Evolutionary conservation across 106 monocot genomes (phyloP).

Genomic region (Cymbidium sinense): DNA sequence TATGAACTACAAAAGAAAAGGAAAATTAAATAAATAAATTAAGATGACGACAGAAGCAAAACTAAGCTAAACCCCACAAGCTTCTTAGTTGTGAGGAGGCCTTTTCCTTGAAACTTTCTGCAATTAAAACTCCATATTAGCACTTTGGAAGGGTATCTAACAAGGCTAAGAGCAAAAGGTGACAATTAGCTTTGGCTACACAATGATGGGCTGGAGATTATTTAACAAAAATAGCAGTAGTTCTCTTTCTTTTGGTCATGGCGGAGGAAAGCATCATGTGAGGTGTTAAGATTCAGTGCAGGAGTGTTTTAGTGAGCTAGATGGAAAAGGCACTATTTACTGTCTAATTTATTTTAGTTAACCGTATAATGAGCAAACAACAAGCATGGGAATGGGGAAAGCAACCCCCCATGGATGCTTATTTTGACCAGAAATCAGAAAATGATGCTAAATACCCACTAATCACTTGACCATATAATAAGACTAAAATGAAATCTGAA

Average conservation of each 20-base stretch:
- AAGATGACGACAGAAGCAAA: too few species aligned
- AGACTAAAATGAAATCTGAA: too few species aligned
- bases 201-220: constrained; percentile 2
- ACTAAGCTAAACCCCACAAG: too few species aligned
- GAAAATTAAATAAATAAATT: too few species aligned
- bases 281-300: constrained; percentile 2
- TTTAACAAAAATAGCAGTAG: neutral
- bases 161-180: neutral
- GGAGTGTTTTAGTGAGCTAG: neutral
- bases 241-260: neutral
- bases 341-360: neutral
- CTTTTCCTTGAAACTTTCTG: neutral
- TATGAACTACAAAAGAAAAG: too few species aligned
- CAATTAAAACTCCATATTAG: neutral
- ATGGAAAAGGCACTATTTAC: neutral
- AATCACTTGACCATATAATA: neutral
- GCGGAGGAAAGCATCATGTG: neutral
- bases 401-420: constrained; percentile 2
- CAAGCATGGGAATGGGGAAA: neutral
- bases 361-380: too few species aligned
- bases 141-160: neutral
- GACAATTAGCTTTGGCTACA: neutral
- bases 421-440: neutral
- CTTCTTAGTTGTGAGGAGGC: too few species aligned
- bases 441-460: constrained; percentile 3